Base-by-base conservation (phyloP, 495 filamentous ascomycete species). In the Talaromyces trachyspermus region DNA sequence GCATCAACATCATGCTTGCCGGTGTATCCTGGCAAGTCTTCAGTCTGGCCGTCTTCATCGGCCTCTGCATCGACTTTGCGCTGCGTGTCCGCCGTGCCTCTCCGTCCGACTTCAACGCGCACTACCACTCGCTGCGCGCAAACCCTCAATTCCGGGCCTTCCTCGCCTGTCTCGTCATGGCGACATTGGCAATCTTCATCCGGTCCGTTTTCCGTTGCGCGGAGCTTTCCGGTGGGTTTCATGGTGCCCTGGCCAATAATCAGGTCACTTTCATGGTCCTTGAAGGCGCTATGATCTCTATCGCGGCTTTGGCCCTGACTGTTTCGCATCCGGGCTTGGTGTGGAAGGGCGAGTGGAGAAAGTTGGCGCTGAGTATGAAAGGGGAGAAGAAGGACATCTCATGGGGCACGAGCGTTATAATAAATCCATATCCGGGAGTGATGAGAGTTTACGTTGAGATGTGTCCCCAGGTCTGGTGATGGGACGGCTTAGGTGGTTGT, bases 271-370 rank as follows among this genome's bases (percentile, higher is more conserved):
- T 86, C 57, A 79, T 89, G 66, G 66, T 84, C 20, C 71, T 89
- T 17, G 85, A 89, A 65, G 79, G 83, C 18, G 62, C 77, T n/a
- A 81, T 88, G 80, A 78, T 89, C 54, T 61, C 71, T 11, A 53
- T 81, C 37, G 79, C 83, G 0, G 70, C 74, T 5, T 49, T 79
- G 22, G 64, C 62, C 17, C 51, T 87, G 49, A 84, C 80, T 14
- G 56, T 72, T 27, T 70, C 80, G 48, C 82, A 85, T 52, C 82
- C 82, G 0, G 76, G 68, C 3, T 41, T 33, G 26, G 43, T 52
- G 2, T 52, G 50, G 50, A 52, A 36, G 27, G 22, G 14, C 6
- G 35, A 48, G 20, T 52, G 50, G 50, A 25, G 25, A 0, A 24
- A 52, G 18, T 42, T 42, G 39, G 39, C 39, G 8, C 23, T 10